phyloP scores from a whole-genome alignment of 1,284 basidiomycete genomes.

The Mycosarcoma maydis region DNA sequence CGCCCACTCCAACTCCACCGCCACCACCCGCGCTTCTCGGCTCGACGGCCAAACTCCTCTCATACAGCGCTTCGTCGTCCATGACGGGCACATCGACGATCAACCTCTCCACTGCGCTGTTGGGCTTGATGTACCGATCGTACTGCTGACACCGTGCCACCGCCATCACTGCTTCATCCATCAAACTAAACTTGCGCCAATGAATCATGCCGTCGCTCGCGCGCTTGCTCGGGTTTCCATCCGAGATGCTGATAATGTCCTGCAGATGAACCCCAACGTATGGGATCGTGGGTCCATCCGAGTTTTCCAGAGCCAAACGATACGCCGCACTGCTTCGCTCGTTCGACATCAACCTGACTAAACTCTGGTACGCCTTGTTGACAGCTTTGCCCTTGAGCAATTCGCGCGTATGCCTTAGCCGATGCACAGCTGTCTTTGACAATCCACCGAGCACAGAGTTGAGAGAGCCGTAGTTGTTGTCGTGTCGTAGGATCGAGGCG shows the following conservation, averaged over 20 bases:
- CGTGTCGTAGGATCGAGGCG: slow-evolving; percentile 51
- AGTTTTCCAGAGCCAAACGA: slow-evolving; percentile 58
- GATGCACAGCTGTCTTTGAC: slow-evolving; percentile 56
- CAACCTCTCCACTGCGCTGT: slow-evolving; percentile 37
- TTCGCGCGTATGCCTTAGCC: slow-evolving; percentile 55
- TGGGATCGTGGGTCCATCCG: slow-evolving; percentile 56
- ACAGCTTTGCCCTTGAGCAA: slow-evolving; percentile 53
- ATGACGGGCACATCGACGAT: slow-evolving; percentile 52
- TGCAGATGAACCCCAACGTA: slow-evolving; percentile 62
- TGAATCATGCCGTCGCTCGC: slow-evolving; percentile 54
- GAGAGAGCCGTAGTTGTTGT: slow-evolving; percentile 62
- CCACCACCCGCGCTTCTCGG: slow-evolving; percentile 16
- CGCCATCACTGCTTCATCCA: slow-evolving; percentile 62
- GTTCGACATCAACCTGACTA: slow-evolving; percentile 55
- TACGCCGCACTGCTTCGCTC: slow-evolving; percentile 58
- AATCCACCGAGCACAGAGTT: slow-evolving; percentile 58
- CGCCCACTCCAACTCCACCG: neutral
- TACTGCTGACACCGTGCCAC: slow-evolving; percentile 57
- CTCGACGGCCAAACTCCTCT: slow-evolving; percentile 49
- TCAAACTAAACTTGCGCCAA: slow-evolving; percentile 60
- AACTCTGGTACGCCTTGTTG: slow-evolving; percentile 52
- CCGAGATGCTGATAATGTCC: slow-evolving; percentile 59
- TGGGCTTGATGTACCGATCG: slow-evolving; percentile 27
- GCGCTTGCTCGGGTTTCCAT: slow-evolving; percentile 56
- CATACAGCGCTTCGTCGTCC: slow-evolving; percentile 59